Evolutionary conservation across 768 basidiomycete genomes (phyloP), one percentile per base, ranked within the genome.

Genomic region (Hemileccinum rubropunctum): DNA sequence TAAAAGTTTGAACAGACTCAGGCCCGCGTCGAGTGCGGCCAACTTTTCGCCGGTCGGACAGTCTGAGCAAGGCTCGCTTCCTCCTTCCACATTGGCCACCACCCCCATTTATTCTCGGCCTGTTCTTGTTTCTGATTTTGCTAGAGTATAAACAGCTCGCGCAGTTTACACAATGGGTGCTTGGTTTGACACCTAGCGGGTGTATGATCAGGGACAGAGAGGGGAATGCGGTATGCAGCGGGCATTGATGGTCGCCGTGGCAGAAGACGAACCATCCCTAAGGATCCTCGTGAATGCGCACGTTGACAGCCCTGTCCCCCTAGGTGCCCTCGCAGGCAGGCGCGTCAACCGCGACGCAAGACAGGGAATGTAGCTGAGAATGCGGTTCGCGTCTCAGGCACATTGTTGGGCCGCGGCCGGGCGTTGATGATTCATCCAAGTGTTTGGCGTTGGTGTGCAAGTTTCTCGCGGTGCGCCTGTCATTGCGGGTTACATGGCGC

Each of bases 341-440:
- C 60, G 47, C 11, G 44, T 49, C 3, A 48, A 54, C 36, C 48
- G 58, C 6, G 58, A 34, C 4, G 54, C 51, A 10, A 27, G 54
- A 21, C 60, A 49, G 11, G 58, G 52, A 36, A 33, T 1, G 83
- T 76, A 3, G 82, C 83, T 1, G 78, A 82, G 56, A 77, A 79
- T 52, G 76, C 80, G 36, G 77, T 86, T 46, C 75, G 77, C 36
- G 69, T 82, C 56, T 78, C 80, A 17, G 75, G 79, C 15, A 72
- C 78, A 14, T 82, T 83, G 0, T 60, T 88, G 4, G 88, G 87
- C 1, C 78, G 86, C 41, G 84, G 83, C 18, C 86, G 88, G 4
- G 86, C 88, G 1, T 68, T 91, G 15, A 68, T 84, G 50, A 73
- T 86, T 43, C 88, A 4, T 81, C 88, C 20, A 72, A 65, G 35